Conservation (phyloP, 805 yeast species). For the Isabelozyma rhagii region DNA sequence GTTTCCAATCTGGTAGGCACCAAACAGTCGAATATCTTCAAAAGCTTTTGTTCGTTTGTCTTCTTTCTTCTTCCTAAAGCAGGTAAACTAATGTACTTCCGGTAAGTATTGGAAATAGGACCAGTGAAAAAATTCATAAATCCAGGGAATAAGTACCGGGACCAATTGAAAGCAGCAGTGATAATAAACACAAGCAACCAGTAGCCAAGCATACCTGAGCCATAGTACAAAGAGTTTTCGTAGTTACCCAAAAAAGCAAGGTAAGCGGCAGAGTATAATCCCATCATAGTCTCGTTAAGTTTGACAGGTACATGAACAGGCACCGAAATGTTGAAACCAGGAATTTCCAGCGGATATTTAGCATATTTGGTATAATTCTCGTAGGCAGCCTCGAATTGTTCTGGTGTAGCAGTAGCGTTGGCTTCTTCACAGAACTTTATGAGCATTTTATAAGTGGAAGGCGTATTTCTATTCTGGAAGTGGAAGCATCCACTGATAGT, state of each 20-base stretch:
- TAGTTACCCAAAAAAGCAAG: slow-evolving; percentile 18
- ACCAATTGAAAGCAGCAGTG: slow-evolving; percentile 8
- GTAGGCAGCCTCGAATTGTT: background rate
- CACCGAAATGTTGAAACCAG: slow-evolving; percentile 16
- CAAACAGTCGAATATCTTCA: slow-evolving; percentile 17
- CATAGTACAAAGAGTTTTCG: slow-evolving; percentile 22
- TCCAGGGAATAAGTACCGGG: slow-evolving; percentile 9
- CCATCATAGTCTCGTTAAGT: slow-evolving; percentile 11
- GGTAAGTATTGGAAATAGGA: slow-evolving; percentile 3
- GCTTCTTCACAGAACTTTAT: background rate
- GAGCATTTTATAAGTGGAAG: background rate
- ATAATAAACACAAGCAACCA: slow-evolving; percentile 6
- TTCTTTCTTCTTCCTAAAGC: slow-evolving; percentile 15
- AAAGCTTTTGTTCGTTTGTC: slow-evolving; percentile 16
- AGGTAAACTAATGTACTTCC: slow-evolving; percentile 18
- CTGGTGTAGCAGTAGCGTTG: background rate
- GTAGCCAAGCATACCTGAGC: slow-evolving; percentile 7
- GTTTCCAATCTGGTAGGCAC: slow-evolving; percentile 38
- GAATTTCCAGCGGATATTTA: slow-evolving; percentile 12
- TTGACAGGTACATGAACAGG: slow-evolving; percentile 24
- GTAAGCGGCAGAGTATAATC: slow-evolving; percentile 10
- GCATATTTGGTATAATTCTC: slow-evolving; percentile 13
- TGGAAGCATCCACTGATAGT: slow-evolving; percentile 15
- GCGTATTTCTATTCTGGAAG: background rate
- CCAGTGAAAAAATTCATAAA: slow-evolving; percentile 6